Percentiles rank a stretch among this genome's conserved stretches.
Conservation (phyloP, 2,329 filamentous ascomycete species). For the Trichoderma afroharzianum region DNA sequence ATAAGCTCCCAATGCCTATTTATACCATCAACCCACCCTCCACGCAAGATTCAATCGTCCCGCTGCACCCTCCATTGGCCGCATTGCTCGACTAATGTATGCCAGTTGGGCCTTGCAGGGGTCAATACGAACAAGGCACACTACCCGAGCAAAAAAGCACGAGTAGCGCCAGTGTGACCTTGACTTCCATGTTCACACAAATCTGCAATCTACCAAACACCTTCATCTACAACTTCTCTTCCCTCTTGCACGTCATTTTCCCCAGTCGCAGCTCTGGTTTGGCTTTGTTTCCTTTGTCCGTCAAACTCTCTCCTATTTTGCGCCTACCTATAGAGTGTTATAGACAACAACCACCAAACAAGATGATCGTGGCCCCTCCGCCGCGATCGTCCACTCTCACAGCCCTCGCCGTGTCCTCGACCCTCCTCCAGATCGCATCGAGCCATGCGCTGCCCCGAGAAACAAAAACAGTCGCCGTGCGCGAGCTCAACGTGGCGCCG, state of each 20-base stretch:
- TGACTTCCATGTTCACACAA: background rate
- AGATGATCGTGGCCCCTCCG: slow-evolving; percentile 14
- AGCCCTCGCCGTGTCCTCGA: slow-evolving; percentile 10
- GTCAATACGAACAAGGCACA: slow-evolving; percentile 16
- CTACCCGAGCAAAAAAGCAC: background rate
- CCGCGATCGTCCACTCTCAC: slow-evolving; percentile 9
- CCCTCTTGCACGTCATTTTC: background rate
- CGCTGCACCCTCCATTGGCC: slow-evolving; percentile 4
- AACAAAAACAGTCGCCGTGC: slow-evolving; percentile 36
- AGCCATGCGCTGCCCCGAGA: slow-evolving; percentile 40
- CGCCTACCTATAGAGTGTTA: background rate
- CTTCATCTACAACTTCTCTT: background rate
- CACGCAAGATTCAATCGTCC: background rate
- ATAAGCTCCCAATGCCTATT: background rate
- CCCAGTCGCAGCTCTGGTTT: background rate
- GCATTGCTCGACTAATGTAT: slow-evolving; percentile 8
- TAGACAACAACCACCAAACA: background rate
- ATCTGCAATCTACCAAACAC: background rate
- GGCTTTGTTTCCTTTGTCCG: background rate
- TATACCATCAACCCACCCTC: background rate
- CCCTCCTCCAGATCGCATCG: slow-evolving; percentile 30
- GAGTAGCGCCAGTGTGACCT: background rate
- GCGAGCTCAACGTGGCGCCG: slow-evolving; percentile 38
- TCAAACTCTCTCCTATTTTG: background rate
- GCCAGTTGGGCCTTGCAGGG: slow-evolving; percentile 8